Base-by-base conservation (phyloP, 1,139 yeast genomes). In the Hansenula lynferdii region DNA sequence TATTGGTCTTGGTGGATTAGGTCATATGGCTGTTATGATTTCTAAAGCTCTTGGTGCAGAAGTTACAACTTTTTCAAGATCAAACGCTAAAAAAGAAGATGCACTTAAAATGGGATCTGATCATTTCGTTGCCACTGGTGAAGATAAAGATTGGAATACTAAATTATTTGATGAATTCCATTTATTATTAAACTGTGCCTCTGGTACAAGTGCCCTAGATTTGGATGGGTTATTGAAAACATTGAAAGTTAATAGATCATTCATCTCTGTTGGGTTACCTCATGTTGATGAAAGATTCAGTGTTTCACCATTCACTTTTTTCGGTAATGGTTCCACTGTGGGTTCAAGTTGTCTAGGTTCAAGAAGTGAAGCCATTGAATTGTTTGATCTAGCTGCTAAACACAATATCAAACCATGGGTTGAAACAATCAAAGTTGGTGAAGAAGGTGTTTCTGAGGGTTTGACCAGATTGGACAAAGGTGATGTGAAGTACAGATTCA, bases 401-500 rank as follows among this genome's bases (percentile, higher is more conserved):
- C 66, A 75, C 47, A 60, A 66, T 29, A 64, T 77, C 48, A 66
- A 65, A 43, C 77, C 82, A 19, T 77, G 83, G 85, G 69, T 75
- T 41, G 84, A 79, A 61, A 66, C 71, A 21, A 57, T 77, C 35
- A 75, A 78, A 35, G 64, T 79, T 44, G 63, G 68, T 39, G 79
- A 72, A 52, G 72, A 64, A 38, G 70, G 71, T 46, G 72, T 74
- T 35, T 64, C 67, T 34, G 65, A 69, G 50, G 82, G 77, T 8
- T 65, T 75, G 48, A 68, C 69, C 31, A 70, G 74, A 53, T 64
- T 74, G 45, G 69, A 69, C 38, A 49, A 61, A 20, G 78, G 79
- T 51, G 80, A 79, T 44, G 82, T 77, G 41, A 72, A 73, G 49
- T 82, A 79, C 58, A 75, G 87, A 65, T 72, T 77, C 53, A 80